phyloP scores from a whole-genome alignment of 768 basidiomycete genomes.

The Panus rudis region DNA sequence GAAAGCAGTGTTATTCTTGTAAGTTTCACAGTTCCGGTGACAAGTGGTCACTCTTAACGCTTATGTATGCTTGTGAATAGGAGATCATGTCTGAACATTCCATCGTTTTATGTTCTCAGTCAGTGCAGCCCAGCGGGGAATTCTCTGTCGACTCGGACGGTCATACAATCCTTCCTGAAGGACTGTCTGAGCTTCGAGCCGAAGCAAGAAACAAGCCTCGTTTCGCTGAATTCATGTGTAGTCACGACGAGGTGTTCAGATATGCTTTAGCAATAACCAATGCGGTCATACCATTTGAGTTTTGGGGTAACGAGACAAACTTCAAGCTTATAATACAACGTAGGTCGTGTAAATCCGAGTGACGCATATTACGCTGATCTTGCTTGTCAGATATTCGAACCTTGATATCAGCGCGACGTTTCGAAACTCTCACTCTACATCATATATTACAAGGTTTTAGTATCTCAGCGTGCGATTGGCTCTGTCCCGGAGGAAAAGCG shows the following conservation, averaged over 20 bases:
- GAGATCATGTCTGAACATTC: constrained; percentile 73
- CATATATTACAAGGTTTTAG: constrained; percentile 69
- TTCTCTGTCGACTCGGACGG: constrained; percentile 49
- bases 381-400: constrained; percentile 51
- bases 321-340: constrained; percentile 49
- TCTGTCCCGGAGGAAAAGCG: constrained; percentile 39
- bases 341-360: too few species aligned
- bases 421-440: constrained; percentile 76
- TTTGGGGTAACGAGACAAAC: constrained; percentile 77
- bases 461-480: constrained; percentile 74
- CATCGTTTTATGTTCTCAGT: constrained; percentile 49
- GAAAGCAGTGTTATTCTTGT: constrained; percentile 65
- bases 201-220: constrained; percentile 54
- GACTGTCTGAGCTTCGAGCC: constrained; percentile 40
- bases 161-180: constrained; percentile 37
- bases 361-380: not conserved
- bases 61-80: constrained; percentile 31
- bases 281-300: constrained; percentile 59
- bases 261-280: constrained; percentile 60
- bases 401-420: constrained; percentile 74
- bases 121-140: constrained; percentile 27
- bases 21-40: not conserved
- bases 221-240: constrained; percentile 74
- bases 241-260: constrained; percentile 57
- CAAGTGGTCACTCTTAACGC: too few species aligned